These are phyloP conservation scores for Boeremia exigua DNA, from an alignment of 2,329 filamentous ascomycete genomes.

Conservation along the genomic window DNA sequence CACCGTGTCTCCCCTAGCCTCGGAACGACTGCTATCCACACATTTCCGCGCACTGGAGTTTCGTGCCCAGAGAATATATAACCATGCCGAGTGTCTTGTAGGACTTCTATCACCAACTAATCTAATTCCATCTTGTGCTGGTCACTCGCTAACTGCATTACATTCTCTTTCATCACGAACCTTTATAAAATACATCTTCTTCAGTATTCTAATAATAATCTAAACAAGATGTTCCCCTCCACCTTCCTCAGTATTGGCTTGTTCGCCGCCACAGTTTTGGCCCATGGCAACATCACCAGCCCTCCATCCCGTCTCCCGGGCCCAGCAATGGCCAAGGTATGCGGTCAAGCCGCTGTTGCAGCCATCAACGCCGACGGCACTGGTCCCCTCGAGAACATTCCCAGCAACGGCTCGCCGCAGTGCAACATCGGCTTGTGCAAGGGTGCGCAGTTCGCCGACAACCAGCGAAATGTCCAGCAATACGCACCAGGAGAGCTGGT, in stretches of 20 bases:
- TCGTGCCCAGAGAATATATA: conserved; percentile 2
- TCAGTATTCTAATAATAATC: conserved; percentile 2
- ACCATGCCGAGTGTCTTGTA: not conserved
- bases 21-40: conserved; percentile 11
- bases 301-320: conserved; percentile 60
- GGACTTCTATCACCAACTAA: conserved; percentile 1
- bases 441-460: conserved; percentile 64
- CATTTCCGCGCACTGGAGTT: not conserved
- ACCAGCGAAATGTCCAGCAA: conserved; percentile 57
- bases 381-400: conserved; percentile 52
- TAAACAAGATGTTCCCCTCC: conserved; percentile 2
- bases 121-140: conserved; percentile 16
- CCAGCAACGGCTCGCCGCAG: conserved; percentile 54
- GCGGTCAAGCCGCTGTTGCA: conserved; percentile 59
- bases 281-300: conserved; percentile 60
- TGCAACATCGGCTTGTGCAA: conserved; percentile 64
- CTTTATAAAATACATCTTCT: not conserved
- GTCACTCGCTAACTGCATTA: conserved; percentile 10
- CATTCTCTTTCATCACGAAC: not conserved
- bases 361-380: conserved; percentile 57
- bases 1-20: not conserved
- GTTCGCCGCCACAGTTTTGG: conserved; percentile 30
- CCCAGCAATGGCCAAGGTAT: conserved; percentile 56
- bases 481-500: conserved; percentile 56
- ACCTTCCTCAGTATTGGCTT: conserved; percentile 10